Evolutionary conservation across 2,329 filamentous ascomycete genomes (phyloP).

Genomic region (Colletotrichum eremochloae): DNA sequence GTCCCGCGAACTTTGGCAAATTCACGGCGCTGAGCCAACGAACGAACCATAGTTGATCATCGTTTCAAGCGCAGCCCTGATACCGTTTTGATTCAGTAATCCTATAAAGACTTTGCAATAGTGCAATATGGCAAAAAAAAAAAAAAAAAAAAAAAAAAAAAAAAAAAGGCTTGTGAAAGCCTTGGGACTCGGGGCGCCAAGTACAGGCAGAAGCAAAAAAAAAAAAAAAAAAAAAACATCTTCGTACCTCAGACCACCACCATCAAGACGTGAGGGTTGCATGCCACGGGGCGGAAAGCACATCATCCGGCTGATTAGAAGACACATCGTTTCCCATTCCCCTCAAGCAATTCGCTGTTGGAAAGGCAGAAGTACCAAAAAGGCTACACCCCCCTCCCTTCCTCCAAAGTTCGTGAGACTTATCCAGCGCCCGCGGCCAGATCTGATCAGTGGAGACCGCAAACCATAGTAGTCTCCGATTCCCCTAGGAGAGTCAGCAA

Average conservation of each 20-base stretch:
- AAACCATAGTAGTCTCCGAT: constrained; percentile 17
- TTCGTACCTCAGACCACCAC: constrained; percentile 7
- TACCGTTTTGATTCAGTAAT: constrained; percentile 14
- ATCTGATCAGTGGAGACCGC: constrained; percentile 16
- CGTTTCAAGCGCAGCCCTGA: constrained; percentile 15
- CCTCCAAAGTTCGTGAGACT: constrained; percentile 4
- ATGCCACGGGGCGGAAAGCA: constrained; percentile 27
- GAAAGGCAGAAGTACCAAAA: constrained; percentile 20
- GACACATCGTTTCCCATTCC: constrained; percentile 12
- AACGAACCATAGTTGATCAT: constrained; percentile 26
- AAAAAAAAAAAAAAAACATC: neutral
- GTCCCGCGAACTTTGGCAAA: neutral
- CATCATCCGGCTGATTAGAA: constrained; percentile 27
- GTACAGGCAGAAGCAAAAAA: constrained; percentile 18
- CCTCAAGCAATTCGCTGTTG: neutral
- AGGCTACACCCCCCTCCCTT: constrained; percentile 6
- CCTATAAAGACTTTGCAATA: too few species aligned
- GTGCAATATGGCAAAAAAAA: constrained; percentile 8
- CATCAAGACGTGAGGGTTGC: constrained; percentile 10
- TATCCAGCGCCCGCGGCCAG: constrained; percentile 22
- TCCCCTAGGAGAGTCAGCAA: constrained; percentile 5
- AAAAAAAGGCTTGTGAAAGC: neutral
- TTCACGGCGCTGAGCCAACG: constrained; percentile 5
- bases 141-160: too few species aligned
- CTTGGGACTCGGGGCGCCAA: constrained; percentile 9